Evolutionary conservation across 345 rosid genomes (phyloP), one percentile per base, ranked within the genome.

Genomic region (Hevea brasiliensis): DNA sequence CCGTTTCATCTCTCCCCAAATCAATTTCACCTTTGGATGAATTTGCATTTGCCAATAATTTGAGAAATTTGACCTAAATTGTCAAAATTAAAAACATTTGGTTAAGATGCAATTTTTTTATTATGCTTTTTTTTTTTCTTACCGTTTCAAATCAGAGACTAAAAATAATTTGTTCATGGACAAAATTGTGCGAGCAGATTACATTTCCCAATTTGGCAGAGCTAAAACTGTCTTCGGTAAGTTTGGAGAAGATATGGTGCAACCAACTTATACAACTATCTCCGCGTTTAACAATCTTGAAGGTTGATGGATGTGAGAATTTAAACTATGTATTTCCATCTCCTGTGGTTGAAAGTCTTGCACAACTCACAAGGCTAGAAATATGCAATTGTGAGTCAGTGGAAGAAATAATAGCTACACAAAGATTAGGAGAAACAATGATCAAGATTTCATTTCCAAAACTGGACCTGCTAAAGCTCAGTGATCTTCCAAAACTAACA

Each of bases 161-260:
- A 45, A 24, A 11, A 32, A 60, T 14, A 4, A 41, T 37, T 47
- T 44, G 48, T 53, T 35, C n/a, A 26, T 44, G 13, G 48, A 27
- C 47, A 72, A 35, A 37, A 3, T 35, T 61, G 23, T 61, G 23
- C 24, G 0, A 45, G 60, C 75, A 72, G 68, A 9, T 78, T 68
- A 6, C 17, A 24, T 35, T 32, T 40, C 70, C 74, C 18, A 45
- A 55, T 14, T 61, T 78, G 45, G 5, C 44, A 14, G 40, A 14
- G 12, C 29, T 78, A 40, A 12, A 24, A 6, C 10, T 74, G 26
- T 3, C 10, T 1, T 7, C 32, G 2, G 17, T 73, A 1, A n/a
- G 5, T 10, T 9, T 44, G 12, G 53, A 66, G n/a, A 67, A 51
- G 58, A 42, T 77, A 41, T 67, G 76, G 76, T 9, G 29, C 1